Evolutionary conservation across 495 filamentous ascomycete species (phyloP).

Genomic region (Xylaria sp.): DNA sequence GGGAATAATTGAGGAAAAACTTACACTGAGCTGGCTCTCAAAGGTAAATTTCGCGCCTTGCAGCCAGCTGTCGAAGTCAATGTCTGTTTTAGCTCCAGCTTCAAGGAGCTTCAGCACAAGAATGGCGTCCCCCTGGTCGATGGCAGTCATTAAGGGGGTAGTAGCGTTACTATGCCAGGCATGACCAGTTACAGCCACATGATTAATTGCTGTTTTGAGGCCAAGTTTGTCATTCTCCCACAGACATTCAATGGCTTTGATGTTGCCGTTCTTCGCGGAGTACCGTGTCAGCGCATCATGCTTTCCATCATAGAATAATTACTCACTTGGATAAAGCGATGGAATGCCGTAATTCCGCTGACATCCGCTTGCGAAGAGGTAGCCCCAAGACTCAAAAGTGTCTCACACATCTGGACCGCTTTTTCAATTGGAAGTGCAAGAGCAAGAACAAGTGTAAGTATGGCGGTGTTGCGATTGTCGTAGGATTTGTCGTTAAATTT

Average conservation of each 20-base stretch:
- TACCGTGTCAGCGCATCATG: neutral
- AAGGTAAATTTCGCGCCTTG: constrained; percentile 46
- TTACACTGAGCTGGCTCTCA: constrained; percentile 32
- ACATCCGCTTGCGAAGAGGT: constrained; percentile 75
- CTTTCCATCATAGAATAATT: neutral
- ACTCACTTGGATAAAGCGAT: constrained; percentile 56
- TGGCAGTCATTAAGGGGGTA: constrained; percentile 46
- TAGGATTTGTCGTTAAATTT: constrained; percentile 57
- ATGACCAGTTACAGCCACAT: constrained; percentile 49
- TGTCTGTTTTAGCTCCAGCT: constrained; percentile 45
- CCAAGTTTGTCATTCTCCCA: constrained; percentile 47
- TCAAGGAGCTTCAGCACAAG: constrained; percentile 51
- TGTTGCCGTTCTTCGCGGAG: constrained; percentile 3
- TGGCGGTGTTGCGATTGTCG: constrained; percentile 58
- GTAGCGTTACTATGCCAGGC: constrained; percentile 41
- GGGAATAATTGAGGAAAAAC: constrained; percentile 1
- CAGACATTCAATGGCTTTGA: constrained; percentile 40
- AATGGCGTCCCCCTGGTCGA: constrained; percentile 40
- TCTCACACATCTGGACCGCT: constrained; percentile 63
- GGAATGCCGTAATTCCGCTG: constrained; percentile 63
- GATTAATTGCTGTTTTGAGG: constrained; percentile 14
- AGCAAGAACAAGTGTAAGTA: constrained; percentile 69
- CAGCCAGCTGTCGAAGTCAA: constrained; percentile 56
- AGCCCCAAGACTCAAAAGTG: constrained; percentile 72
- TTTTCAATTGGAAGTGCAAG: constrained; percentile 64